These are phyloP conservation scores for Sphaerobolus stellatus DNA, from an alignment of 1,284 basidiomycete species.

Conservation along the genomic window DNA sequence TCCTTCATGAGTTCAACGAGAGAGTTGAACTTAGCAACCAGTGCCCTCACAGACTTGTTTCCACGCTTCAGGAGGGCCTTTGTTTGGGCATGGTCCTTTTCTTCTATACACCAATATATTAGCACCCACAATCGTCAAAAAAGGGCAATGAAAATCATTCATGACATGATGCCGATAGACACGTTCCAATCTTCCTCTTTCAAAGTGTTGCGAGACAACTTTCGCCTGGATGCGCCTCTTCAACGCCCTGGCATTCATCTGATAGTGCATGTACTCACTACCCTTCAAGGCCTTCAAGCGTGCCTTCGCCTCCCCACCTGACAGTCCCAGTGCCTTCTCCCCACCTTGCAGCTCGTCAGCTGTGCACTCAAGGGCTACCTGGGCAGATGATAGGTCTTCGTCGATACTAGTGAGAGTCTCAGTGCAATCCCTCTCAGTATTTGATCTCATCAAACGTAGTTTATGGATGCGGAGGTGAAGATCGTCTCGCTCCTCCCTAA, in stretches of 20 bases:
- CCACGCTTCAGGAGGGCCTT: background rate
- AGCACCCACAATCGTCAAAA: too few species aligned
- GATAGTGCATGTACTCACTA: constrained; percentile 2
- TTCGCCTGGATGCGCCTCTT: constrained; percentile 11
- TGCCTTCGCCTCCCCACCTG: constrained; percentile 8
- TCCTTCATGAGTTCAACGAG: background rate
- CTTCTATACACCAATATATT: background rate
- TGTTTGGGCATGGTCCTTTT: background rate
- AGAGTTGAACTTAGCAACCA: background rate
- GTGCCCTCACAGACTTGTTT: background rate
- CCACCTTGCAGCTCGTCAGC: background rate
- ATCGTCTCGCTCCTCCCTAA: too few species aligned
- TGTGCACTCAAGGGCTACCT: background rate
- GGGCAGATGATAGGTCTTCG: too few species aligned
- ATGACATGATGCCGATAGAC: constrained; percentile 6
- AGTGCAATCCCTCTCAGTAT: too few species aligned
- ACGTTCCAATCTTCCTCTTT: constrained; percentile 9
- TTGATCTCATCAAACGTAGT: too few species aligned
- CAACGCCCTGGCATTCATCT: constrained; percentile 15
- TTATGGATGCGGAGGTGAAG: too few species aligned
- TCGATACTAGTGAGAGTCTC: too few species aligned
- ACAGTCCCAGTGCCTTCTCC: background rate
- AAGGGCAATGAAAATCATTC: constrained; percentile 5
- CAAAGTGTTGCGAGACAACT: constrained; percentile 12
- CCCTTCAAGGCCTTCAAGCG: constrained; percentile 5